These are phyloP conservation scores for Microdochium paspali DNA, from an alignment of 2,329 filamentous ascomycete genomes.

Conservation along the genomic window DNA sequence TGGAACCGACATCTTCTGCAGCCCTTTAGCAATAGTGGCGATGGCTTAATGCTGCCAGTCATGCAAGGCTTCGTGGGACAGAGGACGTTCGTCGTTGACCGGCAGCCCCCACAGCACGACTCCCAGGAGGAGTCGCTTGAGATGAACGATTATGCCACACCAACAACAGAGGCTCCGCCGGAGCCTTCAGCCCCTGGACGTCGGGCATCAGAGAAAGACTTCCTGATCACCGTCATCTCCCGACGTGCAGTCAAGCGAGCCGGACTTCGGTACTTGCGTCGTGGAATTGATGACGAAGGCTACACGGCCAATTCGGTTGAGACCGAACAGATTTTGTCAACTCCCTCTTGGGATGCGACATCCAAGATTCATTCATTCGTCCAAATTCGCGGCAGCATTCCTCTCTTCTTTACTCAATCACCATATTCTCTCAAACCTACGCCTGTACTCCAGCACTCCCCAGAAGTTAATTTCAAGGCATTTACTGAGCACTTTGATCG, in stretches of 20 bases:
- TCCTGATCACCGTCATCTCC: constrained; percentile 85
- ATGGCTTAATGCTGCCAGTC: constrained; percentile 65
- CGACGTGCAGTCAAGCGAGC: constrained; percentile 78
- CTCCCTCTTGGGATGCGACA: constrained; percentile 51
- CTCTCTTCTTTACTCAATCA: constrained; percentile 89
- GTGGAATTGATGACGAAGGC: constrained; percentile 84
- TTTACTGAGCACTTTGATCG: constrained; percentile 72
- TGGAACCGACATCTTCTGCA: constrained; percentile 76
- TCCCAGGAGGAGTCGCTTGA: constrained; percentile 21
- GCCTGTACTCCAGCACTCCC: constrained; percentile 72
- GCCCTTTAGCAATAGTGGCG: constrained; percentile 61
- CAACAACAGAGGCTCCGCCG: constrained; percentile 12
- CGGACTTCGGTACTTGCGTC: constrained; percentile 79
- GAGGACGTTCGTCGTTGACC: constrained; percentile 65
- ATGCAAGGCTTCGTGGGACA: constrained; percentile 96
- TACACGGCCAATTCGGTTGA: constrained; percentile 86
- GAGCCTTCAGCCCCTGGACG: not conserved
- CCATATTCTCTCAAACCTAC: constrained; percentile 89
- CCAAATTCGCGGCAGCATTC: constrained; percentile 84
- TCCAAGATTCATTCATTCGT: constrained; percentile 71
- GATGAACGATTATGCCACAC: constrained; percentile 15
- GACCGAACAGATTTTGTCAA: constrained; percentile 86
- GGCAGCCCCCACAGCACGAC: constrained; percentile 45
- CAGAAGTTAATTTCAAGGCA: constrained; percentile 67
- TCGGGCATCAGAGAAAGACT: constrained; percentile 43